These are phyloP conservation scores for Radiomyces spectabilis DNA, from an alignment of 192 early-diverging fungal genomes.

Conservation along the genomic window DNA sequence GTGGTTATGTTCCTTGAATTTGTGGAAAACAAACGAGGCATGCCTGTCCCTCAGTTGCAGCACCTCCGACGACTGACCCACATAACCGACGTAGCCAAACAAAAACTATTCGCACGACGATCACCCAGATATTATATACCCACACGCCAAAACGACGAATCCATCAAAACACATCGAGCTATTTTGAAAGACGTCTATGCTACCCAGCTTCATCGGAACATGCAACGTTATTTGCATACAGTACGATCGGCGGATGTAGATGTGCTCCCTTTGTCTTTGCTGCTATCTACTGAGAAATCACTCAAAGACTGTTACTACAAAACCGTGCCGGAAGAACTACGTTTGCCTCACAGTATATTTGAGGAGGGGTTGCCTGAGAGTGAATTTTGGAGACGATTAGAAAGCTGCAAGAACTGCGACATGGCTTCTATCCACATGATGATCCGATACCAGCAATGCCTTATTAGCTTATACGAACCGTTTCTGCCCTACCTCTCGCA, in stretches of 20 bases:
- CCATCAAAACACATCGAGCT: background rate
- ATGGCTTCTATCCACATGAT: constrained; percentile 1
- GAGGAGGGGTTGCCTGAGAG: constrained; percentile 7
- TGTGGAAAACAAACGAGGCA: constrained; percentile 8
- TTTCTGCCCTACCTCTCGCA: constrained; percentile 1
- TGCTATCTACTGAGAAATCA: constrained; percentile 1
- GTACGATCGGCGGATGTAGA: constrained; percentile 4
- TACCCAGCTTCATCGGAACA: background rate
- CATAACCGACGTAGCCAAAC: no score
- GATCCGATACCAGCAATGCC: constrained; percentile 1
- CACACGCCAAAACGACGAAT: background rate
- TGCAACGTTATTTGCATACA: background rate
- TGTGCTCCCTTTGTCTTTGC: constrained; percentile 4
- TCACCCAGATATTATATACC: background rate
- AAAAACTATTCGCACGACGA: background rate
- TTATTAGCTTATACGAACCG: constrained; percentile 7
- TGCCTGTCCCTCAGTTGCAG: no score
- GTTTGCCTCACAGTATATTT: constrained; percentile 7
- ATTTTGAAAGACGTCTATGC: constrained; percentile 3
- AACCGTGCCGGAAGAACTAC: constrained; percentile 2
- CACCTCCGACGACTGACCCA: no score
- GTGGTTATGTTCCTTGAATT: background rate
- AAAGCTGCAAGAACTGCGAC: constrained; percentile 2
- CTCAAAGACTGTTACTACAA: constrained; percentile 8
- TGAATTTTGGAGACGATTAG: constrained; percentile 1